A percentile compares a stretch with the other conserved stretches of the same genome.
phyloP scores from a whole-genome alignment of 116 monocot genomes.

The Cymodocea nodosa region DNA sequence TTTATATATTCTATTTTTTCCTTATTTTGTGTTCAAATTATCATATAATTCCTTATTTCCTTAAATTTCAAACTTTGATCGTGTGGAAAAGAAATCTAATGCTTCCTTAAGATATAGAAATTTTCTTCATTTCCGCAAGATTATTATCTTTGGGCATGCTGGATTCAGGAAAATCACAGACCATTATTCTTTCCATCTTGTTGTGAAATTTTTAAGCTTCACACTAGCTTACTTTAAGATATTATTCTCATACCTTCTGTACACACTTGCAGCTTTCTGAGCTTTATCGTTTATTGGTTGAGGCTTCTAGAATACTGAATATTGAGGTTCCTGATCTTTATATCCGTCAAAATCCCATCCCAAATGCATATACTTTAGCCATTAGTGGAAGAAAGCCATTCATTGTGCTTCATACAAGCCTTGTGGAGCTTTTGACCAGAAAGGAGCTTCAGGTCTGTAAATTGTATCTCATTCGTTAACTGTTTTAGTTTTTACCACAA shows the following conservation, averaged over 20 bases:
- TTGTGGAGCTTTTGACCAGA: conserved; percentile 76
- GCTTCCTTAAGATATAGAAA: too few species aligned
- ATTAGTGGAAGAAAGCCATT: conserved; percentile 91
- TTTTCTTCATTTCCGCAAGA: too few species aligned
- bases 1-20: too few species aligned
- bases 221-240: too few species aligned
- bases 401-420: conserved; percentile 88
- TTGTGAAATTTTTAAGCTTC: too few species aligned
- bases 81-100: too few species aligned
- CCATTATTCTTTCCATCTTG: too few species aligned
- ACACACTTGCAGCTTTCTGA: conserved; percentile 47
- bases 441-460: conserved; percentile 72
- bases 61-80: background rate
- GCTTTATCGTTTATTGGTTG: conserved; percentile 52
- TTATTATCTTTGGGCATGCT: too few species aligned
- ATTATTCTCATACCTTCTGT: background rate
- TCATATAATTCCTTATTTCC: too few species aligned
- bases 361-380: conserved; percentile 96
- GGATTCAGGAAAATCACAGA: too few species aligned
- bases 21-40: too few species aligned
- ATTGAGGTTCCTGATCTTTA: conserved; percentile 85
- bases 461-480: background rate
- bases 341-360: conserved; percentile 83
- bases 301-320: conserved; percentile 69
- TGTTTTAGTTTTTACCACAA: background rate